phyloP scores from a whole-genome alignment of 2,329 filamentous ascomycete species.

The Pezicula radicicola region DNA sequence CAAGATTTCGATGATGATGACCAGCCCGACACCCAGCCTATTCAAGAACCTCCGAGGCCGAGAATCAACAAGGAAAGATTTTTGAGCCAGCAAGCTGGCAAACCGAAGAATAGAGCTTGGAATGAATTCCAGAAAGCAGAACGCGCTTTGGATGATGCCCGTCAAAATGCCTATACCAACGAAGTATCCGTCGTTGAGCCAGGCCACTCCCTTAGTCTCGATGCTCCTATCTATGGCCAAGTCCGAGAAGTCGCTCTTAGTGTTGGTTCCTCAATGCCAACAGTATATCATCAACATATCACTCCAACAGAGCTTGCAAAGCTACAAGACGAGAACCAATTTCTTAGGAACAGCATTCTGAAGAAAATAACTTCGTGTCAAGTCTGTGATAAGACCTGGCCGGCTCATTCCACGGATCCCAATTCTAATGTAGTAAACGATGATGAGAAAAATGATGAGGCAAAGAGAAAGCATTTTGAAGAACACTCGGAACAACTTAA shows the following conservation, averaged over 20 bases:
- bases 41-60: not conserved
- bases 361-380: slow-evolving; percentile 16
- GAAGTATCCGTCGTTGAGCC: slow-evolving; percentile 22
- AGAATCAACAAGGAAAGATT: slow-evolving; percentile 16
- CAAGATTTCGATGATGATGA: not conserved
- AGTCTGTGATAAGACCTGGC: slow-evolving; percentile 15
- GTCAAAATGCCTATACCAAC: slow-evolving; percentile 12
- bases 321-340: slow-evolving; percentile 16
- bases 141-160: slow-evolving; percentile 16
- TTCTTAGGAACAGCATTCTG: slow-evolving; percentile 18
- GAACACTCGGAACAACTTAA: slow-evolving; percentile 15
- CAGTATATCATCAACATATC: slow-evolving; percentile 15
- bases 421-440: not conserved
- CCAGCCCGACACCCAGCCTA: not conserved
- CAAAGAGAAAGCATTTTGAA: slow-evolving; percentile 13
- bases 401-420: slow-evolving; percentile 2
- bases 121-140: slow-evolving; percentile 10
- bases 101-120: slow-evolving; percentile 7
- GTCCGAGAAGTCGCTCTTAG: slow-evolving; percentile 12
- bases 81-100: not conserved
- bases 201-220: slow-evolving; percentile 14
- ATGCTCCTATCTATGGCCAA: slow-evolving; percentile 16
- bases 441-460: slow-evolving; percentile 3
- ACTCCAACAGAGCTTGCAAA: slow-evolving; percentile 21
- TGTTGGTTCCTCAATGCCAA: slow-evolving; percentile 13